These are phyloP conservation scores for Daldinia grandis DNA, from an alignment of 495 filamentous ascomycete species.

Conservation along the genomic window DNA sequence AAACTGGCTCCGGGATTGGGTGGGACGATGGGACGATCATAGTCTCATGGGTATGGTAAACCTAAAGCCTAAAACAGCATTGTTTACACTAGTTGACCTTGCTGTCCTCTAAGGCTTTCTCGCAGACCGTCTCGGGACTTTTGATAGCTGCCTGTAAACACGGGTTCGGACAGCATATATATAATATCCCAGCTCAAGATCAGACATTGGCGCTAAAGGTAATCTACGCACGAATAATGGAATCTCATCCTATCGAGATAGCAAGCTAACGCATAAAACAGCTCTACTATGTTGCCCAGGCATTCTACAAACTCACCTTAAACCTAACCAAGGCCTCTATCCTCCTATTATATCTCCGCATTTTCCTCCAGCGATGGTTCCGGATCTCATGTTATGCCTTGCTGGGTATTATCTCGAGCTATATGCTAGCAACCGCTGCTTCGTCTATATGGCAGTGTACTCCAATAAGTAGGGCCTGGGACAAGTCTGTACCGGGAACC, in stretches of 20 bases:
- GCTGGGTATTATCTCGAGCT: slow-evolving; percentile 34
- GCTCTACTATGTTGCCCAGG: slow-evolving; percentile 45
- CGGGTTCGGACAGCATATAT: slow-evolving; percentile 50
- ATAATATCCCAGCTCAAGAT: slow-evolving; percentile 39
- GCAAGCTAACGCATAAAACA: slow-evolving; percentile 13
- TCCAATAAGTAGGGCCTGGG: slow-evolving; percentile 62
- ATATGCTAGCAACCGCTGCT: slow-evolving; percentile 42
- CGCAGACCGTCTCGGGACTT: slow-evolving; percentile 42
- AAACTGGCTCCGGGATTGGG: slow-evolving; percentile 45
- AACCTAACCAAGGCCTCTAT: slow-evolving; percentile 49
- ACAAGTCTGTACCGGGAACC: slow-evolving; percentile 55
- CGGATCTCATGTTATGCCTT: slow-evolving; percentile 37
- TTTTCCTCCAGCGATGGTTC: slow-evolving; percentile 48
- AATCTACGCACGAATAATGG: neutral
- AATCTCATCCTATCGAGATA: neutral
- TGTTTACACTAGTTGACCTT: slow-evolving; percentile 11
- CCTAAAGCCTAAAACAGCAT: neutral
- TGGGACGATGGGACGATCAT: slow-evolving; percentile 50
- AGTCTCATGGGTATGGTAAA: slow-evolving; percentile 43
- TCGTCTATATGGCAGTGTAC: slow-evolving; percentile 61
- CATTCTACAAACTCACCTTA: slow-evolving; percentile 47
- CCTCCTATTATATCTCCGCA: slow-evolving; percentile 49
- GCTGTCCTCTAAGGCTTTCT: slow-evolving; percentile 35
- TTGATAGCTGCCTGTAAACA: slow-evolving; percentile 48
- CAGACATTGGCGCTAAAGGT: slow-evolving; percentile 47